These are phyloP conservation scores for Dichotomopilus funicola DNA, from an alignment of 2,329 filamentous ascomycete genomes.

Conservation along the genomic window DNA sequence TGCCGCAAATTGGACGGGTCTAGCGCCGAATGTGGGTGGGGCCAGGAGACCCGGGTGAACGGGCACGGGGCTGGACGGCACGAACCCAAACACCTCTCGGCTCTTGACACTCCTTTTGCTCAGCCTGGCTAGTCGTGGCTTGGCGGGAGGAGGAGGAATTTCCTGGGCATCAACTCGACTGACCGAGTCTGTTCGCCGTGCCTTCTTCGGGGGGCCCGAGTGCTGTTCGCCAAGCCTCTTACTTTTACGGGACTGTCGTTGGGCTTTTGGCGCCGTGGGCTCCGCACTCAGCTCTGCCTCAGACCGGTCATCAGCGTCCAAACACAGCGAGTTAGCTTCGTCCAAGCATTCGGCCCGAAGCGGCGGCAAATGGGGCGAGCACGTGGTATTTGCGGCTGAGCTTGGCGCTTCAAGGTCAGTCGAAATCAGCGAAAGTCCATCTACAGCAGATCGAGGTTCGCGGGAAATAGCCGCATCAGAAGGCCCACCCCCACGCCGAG, in stretches of 20 bases:
- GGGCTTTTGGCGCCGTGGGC: background rate
- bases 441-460: too few relatives aligned
- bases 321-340: background rate
- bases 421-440: too few relatives aligned
- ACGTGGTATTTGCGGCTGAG: too few relatives aligned
- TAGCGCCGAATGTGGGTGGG: background rate
- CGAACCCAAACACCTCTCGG: conserved; percentile 41
- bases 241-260: background rate
- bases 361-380: too few relatives aligned
- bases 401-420: too few relatives aligned
- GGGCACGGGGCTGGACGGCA: conserved; percentile 9
- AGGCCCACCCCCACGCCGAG: too few relatives aligned
- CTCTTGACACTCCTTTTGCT: conserved; percentile 39
- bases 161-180: conserved; percentile 11
- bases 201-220: background rate
- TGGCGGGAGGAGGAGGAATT: conserved; percentile 16
- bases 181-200: background rate
- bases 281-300: background rate
- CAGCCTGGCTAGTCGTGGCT: conserved; percentile 35
- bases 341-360: too few relatives aligned
- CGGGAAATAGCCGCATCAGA: too few relatives aligned
- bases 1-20: background rate
- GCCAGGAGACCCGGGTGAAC: too few relatives aligned
- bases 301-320: background rate
- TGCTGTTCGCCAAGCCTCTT: background rate